These are phyloP conservation scores for Yamadazyma sp. DNA, from an alignment of 805 yeast species.

Conservation along the genomic window DNA sequence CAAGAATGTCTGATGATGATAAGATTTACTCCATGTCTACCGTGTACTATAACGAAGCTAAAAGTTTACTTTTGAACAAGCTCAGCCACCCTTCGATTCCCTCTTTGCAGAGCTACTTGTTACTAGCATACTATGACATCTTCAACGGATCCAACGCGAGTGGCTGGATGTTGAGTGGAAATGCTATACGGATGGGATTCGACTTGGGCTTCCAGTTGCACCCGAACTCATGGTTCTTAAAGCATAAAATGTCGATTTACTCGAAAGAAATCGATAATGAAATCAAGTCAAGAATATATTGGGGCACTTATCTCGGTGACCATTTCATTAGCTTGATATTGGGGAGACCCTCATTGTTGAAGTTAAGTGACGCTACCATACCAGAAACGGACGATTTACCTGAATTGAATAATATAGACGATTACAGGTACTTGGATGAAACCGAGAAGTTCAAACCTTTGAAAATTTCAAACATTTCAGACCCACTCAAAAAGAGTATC, in stretches of 20 bases:
- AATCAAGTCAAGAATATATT: slow-evolving; percentile 58
- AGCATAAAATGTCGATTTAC: slow-evolving; percentile 33
- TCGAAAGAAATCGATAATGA: slow-evolving; percentile 50
- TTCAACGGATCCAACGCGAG: slow-evolving; percentile 57
- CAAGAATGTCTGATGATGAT: slow-evolving; percentile 48
- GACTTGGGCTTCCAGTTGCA: slow-evolving; percentile 64
- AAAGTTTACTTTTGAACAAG: slow-evolving; percentile 38
- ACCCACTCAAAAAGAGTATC: slow-evolving; percentile 44
- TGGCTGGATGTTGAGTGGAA: slow-evolving; percentile 65
- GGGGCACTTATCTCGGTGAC: slow-evolving; percentile 69
- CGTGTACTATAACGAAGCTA: slow-evolving; percentile 48
- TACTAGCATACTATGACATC: slow-evolving; percentile 60
- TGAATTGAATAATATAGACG: slow-evolving; percentile 62
- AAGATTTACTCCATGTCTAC: slow-evolving; percentile 41
- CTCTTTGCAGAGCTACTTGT: slow-evolving; percentile 56
- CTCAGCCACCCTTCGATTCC: slow-evolving; percentile 51
- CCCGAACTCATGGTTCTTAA: slow-evolving; percentile 58
- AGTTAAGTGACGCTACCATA: slow-evolving; percentile 57
- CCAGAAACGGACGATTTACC: slow-evolving; percentile 61
- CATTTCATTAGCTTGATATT: slow-evolving; percentile 58
- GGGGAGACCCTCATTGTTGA: slow-evolving; percentile 58
- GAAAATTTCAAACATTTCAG: slow-evolving; percentile 37
- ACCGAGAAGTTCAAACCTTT: slow-evolving; percentile 18
- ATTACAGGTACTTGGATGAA: slow-evolving; percentile 43
- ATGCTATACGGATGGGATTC: slow-evolving; percentile 63